Conservation (phyloP, 2,329 filamentous ascomycete genomes). For the Alternaria hordeiaustralica region DNA sequence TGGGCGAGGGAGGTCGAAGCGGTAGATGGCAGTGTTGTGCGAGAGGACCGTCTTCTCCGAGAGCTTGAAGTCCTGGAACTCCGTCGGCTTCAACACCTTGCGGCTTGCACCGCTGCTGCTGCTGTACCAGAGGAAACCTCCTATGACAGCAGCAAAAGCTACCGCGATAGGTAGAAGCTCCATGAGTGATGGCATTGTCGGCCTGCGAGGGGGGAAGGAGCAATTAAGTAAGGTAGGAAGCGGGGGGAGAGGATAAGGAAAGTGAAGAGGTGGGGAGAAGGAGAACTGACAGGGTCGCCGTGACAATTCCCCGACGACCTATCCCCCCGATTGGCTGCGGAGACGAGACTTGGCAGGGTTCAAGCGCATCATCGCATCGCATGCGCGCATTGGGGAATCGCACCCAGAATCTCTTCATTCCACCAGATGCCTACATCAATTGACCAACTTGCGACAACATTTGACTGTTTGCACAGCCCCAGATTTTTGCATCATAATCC, state of each 20-base stretch:
- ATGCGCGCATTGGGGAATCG: background rate
- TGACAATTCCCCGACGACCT: constrained; percentile 23
- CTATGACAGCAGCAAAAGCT: constrained; percentile 69
- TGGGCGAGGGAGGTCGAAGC: constrained; percentile 81
- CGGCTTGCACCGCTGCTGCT: constrained; percentile 66
- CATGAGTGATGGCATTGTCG: constrained; percentile 75
- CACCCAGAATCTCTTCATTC: background rate
- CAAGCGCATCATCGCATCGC: background rate
- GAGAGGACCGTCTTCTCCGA: constrained; percentile 95
- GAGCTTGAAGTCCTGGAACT: constrained; percentile 91
- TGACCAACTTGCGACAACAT: background rate
- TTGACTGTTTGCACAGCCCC: background rate
- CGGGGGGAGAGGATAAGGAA: background rate
- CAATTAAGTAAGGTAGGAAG: background rate
- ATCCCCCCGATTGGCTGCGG: constrained; percentile 22
- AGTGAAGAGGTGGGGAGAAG: constrained; percentile 4
- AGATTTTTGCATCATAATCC: background rate
- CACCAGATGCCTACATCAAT: background rate
- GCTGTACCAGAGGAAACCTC: constrained; percentile 73
- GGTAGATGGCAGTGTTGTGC: constrained; percentile 99
- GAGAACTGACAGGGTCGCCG: constrained; percentile 15
- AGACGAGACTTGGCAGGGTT: constrained; percentile 30
- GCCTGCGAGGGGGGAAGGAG: background rate
- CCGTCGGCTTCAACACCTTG: constrained; percentile 84
- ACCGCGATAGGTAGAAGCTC: constrained; percentile 74